A percentile compares a stretch with the other conserved stretches of the same genome.
Evolutionary conservation across 2,329 filamentous ascomycete genomes (phyloP).

Genomic region (Botrytis cinerea): DNA sequence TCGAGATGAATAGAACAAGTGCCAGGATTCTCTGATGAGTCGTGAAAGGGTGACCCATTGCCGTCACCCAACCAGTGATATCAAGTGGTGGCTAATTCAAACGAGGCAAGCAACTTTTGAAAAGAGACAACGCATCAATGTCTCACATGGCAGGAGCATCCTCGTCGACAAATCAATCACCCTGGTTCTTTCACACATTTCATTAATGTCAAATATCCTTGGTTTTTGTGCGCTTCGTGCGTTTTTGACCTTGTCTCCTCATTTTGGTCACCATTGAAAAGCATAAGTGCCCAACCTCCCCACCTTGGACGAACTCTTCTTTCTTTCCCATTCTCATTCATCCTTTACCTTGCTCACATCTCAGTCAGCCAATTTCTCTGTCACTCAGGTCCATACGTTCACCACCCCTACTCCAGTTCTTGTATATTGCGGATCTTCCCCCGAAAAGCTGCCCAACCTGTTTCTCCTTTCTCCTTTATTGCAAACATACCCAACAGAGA

Average conservation of each 20-base stretch:
- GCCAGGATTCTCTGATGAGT: conserved; percentile 1
- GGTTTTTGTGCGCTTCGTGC: conserved; percentile 15
- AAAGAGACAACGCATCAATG: conserved; percentile 39
- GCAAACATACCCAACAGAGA: conserved; percentile 26
- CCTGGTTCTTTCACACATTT: conserved; percentile 11
- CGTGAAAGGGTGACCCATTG: conserved; percentile 9
- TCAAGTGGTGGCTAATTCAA: conserved; percentile 18
- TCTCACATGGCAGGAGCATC: conserved; percentile 31
- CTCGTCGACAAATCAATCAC: conserved; percentile 14
- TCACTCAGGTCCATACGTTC: conserved; percentile 28
- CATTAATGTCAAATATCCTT: conserved; percentile 19
- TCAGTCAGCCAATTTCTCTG: conserved; percentile 27
- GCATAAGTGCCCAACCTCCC: conserved; percentile 37
- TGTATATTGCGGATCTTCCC: conserved; percentile 24
- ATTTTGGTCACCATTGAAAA: conserved; percentile 27
- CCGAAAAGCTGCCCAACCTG: conserved; percentile 19
- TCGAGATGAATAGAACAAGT: neutral
- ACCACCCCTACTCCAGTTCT: conserved; percentile 12
- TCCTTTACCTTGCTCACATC: conserved; percentile 24
- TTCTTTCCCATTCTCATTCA: conserved; percentile 29
- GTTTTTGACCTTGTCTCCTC: conserved; percentile 21
- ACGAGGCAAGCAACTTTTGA: conserved; percentile 3
- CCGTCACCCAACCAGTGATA: conserved; percentile 5
- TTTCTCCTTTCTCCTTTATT: conserved; percentile 17
- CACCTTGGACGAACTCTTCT: conserved; percentile 28